A percentile compares a stretch with the other conserved stretches of the same genome.
These are phyloP conservation scores for Casuarina cunninghamiana DNA, from an alignment of 306 rosid genomes.

Conservation along the genomic window DNA sequence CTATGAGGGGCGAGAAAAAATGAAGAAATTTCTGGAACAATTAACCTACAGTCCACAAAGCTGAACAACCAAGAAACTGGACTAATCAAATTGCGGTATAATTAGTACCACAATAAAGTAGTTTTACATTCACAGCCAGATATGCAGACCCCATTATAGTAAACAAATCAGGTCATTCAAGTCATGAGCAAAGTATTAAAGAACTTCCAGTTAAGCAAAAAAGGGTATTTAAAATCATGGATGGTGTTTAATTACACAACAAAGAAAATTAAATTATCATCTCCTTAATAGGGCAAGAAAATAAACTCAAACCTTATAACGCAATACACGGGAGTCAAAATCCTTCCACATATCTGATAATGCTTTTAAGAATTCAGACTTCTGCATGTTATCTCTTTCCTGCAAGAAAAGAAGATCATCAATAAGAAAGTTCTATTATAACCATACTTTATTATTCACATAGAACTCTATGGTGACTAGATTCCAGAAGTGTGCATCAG, in stretches of 20 bases:
- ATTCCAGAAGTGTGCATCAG: slow-evolving; percentile 27
- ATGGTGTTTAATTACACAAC: not conserved
- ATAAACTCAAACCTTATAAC: slow-evolving; percentile 79
- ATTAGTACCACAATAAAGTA: not conserved
- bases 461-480: slow-evolving; percentile 7
- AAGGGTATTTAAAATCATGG: not conserved
- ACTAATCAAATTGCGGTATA: not conserved
- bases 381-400: slow-evolving; percentile 99
- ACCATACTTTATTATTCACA: not conserved
- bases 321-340: slow-evolving; percentile 94
- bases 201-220: not conserved
- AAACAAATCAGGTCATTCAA: not conserved
- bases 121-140: not conserved
- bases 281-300: slow-evolving; percentile 9
- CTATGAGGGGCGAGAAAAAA: slow-evolving; percentile 1
- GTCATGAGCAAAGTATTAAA: not conserved
- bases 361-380: slow-evolving; percentile 94
- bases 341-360: slow-evolving; percentile 99
- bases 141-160: not conserved
- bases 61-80: slow-evolving; percentile 15
- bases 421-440: slow-evolving; percentile 20
- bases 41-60: not conserved
- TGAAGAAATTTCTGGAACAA: not conserved
- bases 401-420: slow-evolving; percentile 40
- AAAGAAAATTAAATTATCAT: not conserved